Evolutionary conservation across 2,329 filamentous ascomycete genomes (phyloP).

Genomic region (Pseudomassariella vexata): DNA sequence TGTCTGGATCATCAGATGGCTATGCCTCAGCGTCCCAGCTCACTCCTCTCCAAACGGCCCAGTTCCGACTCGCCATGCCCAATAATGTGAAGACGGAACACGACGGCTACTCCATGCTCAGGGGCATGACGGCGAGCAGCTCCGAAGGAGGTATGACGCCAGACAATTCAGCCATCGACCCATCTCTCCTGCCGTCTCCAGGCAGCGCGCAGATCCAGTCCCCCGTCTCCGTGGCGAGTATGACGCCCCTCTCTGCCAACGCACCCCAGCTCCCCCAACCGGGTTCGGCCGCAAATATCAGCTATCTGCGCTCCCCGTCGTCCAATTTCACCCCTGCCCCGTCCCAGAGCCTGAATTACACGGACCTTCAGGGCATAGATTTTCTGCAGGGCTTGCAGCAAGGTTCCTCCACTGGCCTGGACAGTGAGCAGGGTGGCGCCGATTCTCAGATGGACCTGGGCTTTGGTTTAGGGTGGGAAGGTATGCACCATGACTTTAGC

Average conservation of each 20-base stretch:
- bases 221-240: conserved; percentile 25
- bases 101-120: conserved; percentile 31
- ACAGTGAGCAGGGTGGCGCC: conserved; percentile 21
- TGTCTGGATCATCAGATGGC: conserved; percentile 10
- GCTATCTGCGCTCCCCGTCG: conserved; percentile 16
- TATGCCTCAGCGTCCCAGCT: conserved; percentile 17
- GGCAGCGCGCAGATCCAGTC: conserved; percentile 27
- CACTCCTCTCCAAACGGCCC: conserved; percentile 15
- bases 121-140: conserved; percentile 33
- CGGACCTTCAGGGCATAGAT: conserved; percentile 48
- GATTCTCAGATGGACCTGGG: conserved; percentile 57
- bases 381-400: conserved; percentile 43
- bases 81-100: conserved; percentile 30
- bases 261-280: too few relatives aligned
- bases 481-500: conserved; percentile 56
- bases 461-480: conserved; percentile 60
- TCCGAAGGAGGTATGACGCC: conserved; percentile 28
- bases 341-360: conserved; percentile 27
- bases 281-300: conserved; percentile 10
- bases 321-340: conserved; percentile 24
- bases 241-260: conserved; percentile 26
- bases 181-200: conserved; percentile 39
- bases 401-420: conserved; percentile 17
- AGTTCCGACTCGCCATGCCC: conserved; percentile 22
- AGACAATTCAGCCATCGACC: conserved; percentile 33